These are phyloP conservation scores for Elymus sibiricus DNA, from an alignment of 176 grass and related monocot genomes.

Conservation along the genomic window DNA sequence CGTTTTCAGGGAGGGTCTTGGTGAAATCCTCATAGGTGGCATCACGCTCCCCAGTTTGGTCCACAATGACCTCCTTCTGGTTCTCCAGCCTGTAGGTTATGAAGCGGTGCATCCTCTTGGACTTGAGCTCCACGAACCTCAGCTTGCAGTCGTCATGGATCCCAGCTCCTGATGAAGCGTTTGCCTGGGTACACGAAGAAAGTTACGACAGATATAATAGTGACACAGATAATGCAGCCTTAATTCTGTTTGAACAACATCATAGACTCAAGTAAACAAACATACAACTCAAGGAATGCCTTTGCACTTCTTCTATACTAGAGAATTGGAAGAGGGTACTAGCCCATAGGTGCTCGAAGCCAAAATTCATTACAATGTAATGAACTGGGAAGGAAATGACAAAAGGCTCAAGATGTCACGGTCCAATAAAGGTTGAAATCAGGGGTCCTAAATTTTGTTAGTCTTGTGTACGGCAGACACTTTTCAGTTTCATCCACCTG, in stretches of 20 bases:
- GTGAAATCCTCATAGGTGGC: slow-evolving; percentile 64
- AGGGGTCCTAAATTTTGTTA: not conserved
- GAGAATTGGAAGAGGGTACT: not conserved
- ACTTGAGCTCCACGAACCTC: slow-evolving; percentile 78
- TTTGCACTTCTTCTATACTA: not conserved
- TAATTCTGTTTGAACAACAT: not conserved
- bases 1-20: slow-evolving; percentile 46
- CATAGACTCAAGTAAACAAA: not conserved
- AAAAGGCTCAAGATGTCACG: not conserved
- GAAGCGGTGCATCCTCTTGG: slow-evolving; percentile 77
- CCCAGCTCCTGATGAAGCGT: slow-evolving; percentile 62
- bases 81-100: slow-evolving; percentile 69
- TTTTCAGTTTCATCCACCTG: not conserved
- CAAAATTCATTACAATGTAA: not conserved
- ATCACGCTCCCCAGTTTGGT: slow-evolving; percentile 48
- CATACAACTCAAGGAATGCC: not conserved
- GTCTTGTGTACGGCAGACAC: not conserved
- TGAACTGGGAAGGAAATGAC: not conserved
- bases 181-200: slow-evolving; percentile 34
- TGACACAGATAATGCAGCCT: not conserved
- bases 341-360: not conserved
- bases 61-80: slow-evolving; percentile 68
- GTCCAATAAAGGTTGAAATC: not conserved
- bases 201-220: not conserved
- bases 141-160: slow-evolving; percentile 74